Percentiles rank a stretch among this genome's conserved stretches.
Conservation (phyloP, 352 stramenopile species). For the Phytopythium oedochilum region DNA sequence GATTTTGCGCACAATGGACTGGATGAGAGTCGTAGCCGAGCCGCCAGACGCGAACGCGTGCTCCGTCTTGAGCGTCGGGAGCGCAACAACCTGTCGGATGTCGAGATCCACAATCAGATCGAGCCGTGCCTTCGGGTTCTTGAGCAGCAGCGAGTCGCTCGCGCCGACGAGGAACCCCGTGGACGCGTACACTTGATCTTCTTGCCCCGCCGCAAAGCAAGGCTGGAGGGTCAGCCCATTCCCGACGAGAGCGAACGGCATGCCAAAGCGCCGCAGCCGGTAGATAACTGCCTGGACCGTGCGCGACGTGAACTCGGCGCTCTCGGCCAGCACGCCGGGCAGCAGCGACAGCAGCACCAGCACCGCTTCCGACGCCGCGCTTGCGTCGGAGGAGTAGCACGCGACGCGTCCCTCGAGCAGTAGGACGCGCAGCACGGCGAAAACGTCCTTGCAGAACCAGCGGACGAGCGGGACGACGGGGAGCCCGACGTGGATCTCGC, state of each 20-base stretch:
- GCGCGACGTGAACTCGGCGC: constrained; percentile 22
- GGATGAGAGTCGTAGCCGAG: constrained; percentile 27
- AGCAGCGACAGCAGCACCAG: constrained; percentile 51
- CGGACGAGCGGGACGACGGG: constrained; percentile 44
- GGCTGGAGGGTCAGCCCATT: constrained; percentile 43
- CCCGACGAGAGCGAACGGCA: constrained; percentile 34
- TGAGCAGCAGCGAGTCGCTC: constrained; percentile 48
- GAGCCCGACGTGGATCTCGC: constrained; percentile 28
- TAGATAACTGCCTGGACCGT: constrained; percentile 42
- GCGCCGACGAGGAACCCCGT: constrained; percentile 51
- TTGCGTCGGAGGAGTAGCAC: constrained; percentile 63
- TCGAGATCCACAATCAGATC: constrained; percentile 70
- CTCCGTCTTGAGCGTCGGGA: constrained; percentile 43
- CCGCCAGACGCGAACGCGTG: constrained; percentile 48
- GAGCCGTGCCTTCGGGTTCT: constrained; percentile 31
- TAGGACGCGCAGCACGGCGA: constrained; percentile 64
- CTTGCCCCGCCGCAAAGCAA: constrained; percentile 35
- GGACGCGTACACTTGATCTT: constrained; percentile 17
- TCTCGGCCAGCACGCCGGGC: constrained; percentile 35
- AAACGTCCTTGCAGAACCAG: constrained; percentile 43
- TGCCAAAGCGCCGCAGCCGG: constrained; percentile 30
- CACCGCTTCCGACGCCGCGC: constrained; percentile 42
- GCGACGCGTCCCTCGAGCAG: constrained; percentile 73
- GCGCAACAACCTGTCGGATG: constrained; percentile 37
- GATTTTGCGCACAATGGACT: constrained; percentile 24